phyloP scores from a whole-genome alignment of 768 basidiomycete genomes.

The Phylloporus sp. region DNA sequence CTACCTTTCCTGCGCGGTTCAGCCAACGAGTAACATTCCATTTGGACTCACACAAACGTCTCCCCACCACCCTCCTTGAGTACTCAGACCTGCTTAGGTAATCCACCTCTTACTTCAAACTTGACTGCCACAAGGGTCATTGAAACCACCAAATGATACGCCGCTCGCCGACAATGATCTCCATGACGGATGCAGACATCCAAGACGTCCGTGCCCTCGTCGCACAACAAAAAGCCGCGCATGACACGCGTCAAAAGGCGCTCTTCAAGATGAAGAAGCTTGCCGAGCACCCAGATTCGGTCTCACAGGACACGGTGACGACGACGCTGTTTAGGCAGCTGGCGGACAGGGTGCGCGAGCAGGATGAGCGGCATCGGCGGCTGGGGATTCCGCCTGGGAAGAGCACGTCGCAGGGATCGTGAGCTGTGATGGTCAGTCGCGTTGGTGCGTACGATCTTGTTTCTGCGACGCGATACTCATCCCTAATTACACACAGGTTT shows the following conservation, averaged over 20 bases:
- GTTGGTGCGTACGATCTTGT: background rate
- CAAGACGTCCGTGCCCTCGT: constrained; percentile 70
- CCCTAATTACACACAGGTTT: background rate
- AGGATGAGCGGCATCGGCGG: constrained; percentile 25
- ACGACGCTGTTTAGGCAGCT: constrained; percentile 9
- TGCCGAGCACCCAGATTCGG: constrained; percentile 31
- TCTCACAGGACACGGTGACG: constrained; percentile 5
- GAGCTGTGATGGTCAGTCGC: no score
- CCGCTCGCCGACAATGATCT: constrained; percentile 70
- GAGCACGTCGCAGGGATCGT: constrained; percentile 12
- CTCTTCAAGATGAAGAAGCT: constrained; percentile 44
- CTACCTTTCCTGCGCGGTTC: no score
- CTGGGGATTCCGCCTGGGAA: constrained; percentile 28
- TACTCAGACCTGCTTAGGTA: no score
- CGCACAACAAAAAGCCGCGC: constrained; percentile 44
- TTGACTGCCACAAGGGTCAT: no score
- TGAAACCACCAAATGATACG: no score
- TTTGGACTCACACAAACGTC: no score
- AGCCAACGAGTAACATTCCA: no score
- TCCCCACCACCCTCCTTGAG: no score
- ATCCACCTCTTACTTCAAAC: no score
- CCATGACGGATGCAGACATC: constrained; percentile 72
- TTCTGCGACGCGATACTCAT: background rate
- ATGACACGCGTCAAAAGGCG: constrained; percentile 38
- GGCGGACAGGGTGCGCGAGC: constrained; percentile 22